phyloP scores from a whole-genome alignment of 169 alveolate species.

The Toxoplasma gondii region DNA sequence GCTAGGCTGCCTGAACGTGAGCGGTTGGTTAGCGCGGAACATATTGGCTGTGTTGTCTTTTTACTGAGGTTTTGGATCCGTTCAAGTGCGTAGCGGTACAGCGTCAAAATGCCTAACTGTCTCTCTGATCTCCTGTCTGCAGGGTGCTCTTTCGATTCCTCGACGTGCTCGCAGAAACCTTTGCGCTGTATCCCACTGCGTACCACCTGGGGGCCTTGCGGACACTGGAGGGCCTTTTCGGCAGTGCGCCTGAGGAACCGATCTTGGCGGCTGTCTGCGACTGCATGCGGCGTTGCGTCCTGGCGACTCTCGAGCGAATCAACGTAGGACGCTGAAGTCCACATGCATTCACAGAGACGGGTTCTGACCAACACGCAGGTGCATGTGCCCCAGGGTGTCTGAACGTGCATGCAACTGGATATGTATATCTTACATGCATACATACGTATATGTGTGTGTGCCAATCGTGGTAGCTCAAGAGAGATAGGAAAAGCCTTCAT shows the following conservation, averaged over 20 bases:
- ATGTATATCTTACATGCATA: too few relatives aligned
- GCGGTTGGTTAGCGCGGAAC: too few relatives aligned
- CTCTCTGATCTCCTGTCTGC: background rate
- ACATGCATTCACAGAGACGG: background rate
- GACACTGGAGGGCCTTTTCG: conserved; percentile 54
- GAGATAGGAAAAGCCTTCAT: too few relatives aligned
- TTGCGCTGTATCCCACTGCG: conserved; percentile 59
- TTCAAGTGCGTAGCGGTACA: too few relatives aligned
- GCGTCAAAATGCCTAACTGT: too few relatives aligned
- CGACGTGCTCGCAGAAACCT: conserved; percentile 44
- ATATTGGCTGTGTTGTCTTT: too few relatives aligned
- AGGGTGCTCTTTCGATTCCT: conserved; percentile 58
- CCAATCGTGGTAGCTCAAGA: too few relatives aligned
- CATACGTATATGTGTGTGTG: too few relatives aligned
- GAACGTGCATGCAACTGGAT: too few relatives aligned
- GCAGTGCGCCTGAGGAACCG: conserved; percentile 43
- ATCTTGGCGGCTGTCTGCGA: conserved; percentile 53
- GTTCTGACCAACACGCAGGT: background rate
- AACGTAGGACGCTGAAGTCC: conserved; percentile 32
- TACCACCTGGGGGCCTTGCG: conserved; percentile 67
- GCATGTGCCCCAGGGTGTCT: background rate
- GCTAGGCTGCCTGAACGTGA: too few relatives aligned
- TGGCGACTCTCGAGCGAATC: conserved; percentile 42
- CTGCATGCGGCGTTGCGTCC: conserved; percentile 46
- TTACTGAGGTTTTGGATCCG: too few relatives aligned